Percentiles rank a stretch among this genome's conserved stretches.
Evolutionary conservation across 1,284 basidiomycete species (phyloP).

Genomic region (Naganishia sp.): DNA sequence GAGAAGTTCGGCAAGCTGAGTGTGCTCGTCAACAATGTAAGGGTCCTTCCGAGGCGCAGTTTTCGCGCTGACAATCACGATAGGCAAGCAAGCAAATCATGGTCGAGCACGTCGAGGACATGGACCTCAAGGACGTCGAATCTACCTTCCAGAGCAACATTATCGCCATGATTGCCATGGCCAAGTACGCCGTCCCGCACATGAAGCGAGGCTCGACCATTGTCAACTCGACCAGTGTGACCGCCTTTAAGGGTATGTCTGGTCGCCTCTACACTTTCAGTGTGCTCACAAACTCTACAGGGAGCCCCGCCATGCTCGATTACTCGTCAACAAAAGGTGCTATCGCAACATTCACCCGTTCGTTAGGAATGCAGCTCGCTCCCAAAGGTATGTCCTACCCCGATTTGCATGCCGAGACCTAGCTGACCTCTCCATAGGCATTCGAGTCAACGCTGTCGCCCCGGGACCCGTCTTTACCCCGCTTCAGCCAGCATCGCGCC

Average conservation of each 20-base stretch:
- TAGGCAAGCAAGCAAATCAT: slow-evolving; percentile 48
- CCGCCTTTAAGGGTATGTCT: slow-evolving; percentile 58
- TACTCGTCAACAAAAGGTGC: slow-evolving; percentile 63
- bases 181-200: slow-evolving; percentile 61
- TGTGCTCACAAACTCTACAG: slow-evolving; percentile 3
- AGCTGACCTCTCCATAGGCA: slow-evolving; percentile 32
- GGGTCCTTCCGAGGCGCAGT: slow-evolving; percentile 30
- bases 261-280: not conserved
- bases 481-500: slow-evolving; percentile 60
- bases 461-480: slow-evolving; percentile 59
- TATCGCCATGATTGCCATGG: slow-evolving; percentile 62
- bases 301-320: slow-evolving; percentile 58
- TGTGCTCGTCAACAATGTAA: slow-evolving; percentile 67
- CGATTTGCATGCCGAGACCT: not conserved
- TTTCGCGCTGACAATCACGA: not conserved
- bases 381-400: slow-evolving; percentile 56
- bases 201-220: slow-evolving; percentile 64
- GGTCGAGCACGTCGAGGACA: slow-evolving; percentile 56
- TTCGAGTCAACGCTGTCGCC: slow-evolving; percentile 49
- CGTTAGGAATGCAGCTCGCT: slow-evolving; percentile 62
- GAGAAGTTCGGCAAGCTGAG: slow-evolving; percentile 59
- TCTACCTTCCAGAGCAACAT: slow-evolving; percentile 63
- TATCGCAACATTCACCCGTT: slow-evolving; percentile 62
- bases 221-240: slow-evolving; percentile 67
- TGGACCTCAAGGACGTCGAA: slow-evolving; percentile 60